A percentile compares a stretch with the other conserved stretches of the same genome.
These are phyloP conservation scores for Orbilia blumenaviensis DNA, from an alignment of 2,329 filamentous ascomycete genomes.

Conservation along the genomic window DNA sequence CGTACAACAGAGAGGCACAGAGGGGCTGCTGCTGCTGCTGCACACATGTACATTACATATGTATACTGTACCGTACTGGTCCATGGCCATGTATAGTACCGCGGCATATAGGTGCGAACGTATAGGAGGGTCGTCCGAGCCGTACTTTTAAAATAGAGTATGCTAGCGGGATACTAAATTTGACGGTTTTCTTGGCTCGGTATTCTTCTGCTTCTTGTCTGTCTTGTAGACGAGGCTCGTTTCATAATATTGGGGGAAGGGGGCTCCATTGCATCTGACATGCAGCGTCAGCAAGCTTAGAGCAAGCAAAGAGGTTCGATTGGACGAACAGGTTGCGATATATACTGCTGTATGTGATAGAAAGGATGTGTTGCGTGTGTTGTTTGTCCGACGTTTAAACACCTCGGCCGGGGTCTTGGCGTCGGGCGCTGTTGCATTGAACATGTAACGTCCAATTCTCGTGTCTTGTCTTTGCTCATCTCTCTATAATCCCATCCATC, in stretches of 20 bases:
- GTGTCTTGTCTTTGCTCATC: not conserved
- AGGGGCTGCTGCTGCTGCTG: too few species aligned
- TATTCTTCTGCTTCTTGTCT: too few species aligned
- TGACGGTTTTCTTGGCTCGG: not conserved
- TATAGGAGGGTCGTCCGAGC: too few species aligned
- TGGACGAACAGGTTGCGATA: too few species aligned
- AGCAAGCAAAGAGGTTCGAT: not conserved
- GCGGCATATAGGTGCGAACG: conserved; percentile 5
- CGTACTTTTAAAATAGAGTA: conserved; percentile 7
- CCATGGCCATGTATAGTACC: too few species aligned
- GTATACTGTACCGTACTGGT: too few species aligned
- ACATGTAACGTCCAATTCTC: not conserved
- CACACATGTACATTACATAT: not conserved
- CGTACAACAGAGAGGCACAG: too few species aligned
- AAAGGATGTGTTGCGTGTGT: conserved; percentile 10
- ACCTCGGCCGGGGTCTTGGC: not conserved
- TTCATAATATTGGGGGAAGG: not conserved
- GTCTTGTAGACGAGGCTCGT: conserved; percentile 1
- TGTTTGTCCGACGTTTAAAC: conserved; percentile 13
- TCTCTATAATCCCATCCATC: not conserved
- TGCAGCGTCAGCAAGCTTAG: conserved; percentile 35
- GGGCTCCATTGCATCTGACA: conserved; percentile 22
- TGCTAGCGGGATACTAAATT: conserved; percentile 1
- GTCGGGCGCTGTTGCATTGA: not conserved
- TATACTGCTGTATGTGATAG: not conserved